phyloP scores from a whole-genome alignment of 2,329 filamentous ascomycete species.

The Calonectria pauciramosa region DNA sequence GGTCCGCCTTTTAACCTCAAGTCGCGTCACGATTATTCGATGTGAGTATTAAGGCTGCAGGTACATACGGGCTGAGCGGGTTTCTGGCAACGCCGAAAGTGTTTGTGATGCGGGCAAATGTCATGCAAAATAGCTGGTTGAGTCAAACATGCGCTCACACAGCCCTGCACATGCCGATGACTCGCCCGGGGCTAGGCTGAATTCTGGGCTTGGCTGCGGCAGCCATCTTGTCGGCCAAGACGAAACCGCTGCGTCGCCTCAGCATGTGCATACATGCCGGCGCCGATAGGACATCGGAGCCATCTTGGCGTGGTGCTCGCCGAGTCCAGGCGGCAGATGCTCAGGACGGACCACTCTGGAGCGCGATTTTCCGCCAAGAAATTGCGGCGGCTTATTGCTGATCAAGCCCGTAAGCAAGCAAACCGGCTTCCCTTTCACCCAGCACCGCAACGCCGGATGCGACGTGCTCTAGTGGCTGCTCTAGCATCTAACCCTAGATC shows the following conservation, averaged over 20 bases:
- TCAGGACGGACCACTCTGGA: neutral
- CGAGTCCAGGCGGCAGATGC: neutral
- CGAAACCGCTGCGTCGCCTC: neutral
- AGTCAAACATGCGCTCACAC: conserved; percentile 11
- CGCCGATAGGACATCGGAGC: neutral
- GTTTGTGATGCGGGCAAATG: neutral
- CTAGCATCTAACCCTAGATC: conserved; percentile 8
- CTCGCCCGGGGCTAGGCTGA: conserved; percentile 12
- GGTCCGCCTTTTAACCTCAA: conserved; percentile 26
- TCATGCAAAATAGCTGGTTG: neutral
- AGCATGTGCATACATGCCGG: neutral
- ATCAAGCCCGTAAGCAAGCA: conserved; percentile 25
- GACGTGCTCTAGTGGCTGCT: conserved; percentile 8
- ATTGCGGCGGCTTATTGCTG: conserved; percentile 7
- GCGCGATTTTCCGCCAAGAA: conserved; percentile 30
- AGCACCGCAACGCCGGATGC: conserved; percentile 29
- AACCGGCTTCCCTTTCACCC: conserved; percentile 36
- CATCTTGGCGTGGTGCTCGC: neutral
- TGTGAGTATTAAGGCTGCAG: conserved; percentile 24
- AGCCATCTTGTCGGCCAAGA: neutral
- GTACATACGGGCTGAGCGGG: conserved; percentile 3
- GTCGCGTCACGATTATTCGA: conserved; percentile 14
- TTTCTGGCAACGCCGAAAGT: conserved; percentile 3
- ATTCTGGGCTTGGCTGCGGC: neutral
- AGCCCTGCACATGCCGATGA: conserved; percentile 9